Evolutionary conservation across 176 grass and related monocot species (phyloP).

Genomic region (Triticum dicoccoides): DNA sequence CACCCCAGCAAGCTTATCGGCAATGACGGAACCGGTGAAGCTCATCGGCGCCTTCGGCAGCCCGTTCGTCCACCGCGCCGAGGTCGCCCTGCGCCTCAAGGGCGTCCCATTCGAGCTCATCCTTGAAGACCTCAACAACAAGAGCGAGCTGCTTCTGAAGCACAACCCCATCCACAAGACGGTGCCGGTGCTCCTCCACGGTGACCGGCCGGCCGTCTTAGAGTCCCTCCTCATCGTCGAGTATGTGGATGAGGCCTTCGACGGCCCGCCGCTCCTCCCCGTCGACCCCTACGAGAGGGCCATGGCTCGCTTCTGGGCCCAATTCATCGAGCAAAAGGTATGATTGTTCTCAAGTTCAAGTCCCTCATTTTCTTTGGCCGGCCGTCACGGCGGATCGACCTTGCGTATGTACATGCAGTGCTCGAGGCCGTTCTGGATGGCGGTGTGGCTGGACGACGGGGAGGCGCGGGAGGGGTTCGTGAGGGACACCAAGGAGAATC

Average conservation of each 20-base stretch:
- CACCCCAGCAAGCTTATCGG: neutral
- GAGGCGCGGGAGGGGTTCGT: neutral
- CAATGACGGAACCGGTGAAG: neutral
- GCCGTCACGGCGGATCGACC: neutral
- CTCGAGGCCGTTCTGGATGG: neutral
- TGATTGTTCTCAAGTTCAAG: neutral
- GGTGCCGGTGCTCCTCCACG: constrained; percentile 32
- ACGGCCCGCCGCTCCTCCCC: neutral
- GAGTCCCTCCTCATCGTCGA: constrained; percentile 24
- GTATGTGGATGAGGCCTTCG: constrained; percentile 38
- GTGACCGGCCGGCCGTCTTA: neutral
- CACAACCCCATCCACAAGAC: constrained; percentile 33
- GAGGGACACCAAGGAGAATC: neutral
- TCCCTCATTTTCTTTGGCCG: too few species aligned
- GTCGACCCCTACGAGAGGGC: neutral
- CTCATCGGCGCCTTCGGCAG: neutral
- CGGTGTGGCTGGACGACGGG: constrained; percentile 3
- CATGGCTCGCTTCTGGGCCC: neutral
- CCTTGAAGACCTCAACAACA: constrained; percentile 26
- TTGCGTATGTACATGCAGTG: neutral
- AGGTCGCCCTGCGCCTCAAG: neutral
- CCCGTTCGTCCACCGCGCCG: neutral
- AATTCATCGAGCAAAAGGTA: constrained; percentile 4
- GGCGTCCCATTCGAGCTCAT: constrained; percentile 5
- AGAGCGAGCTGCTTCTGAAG: constrained; percentile 39